Conservation (phyloP, 768 basidiomycete genomes). For the Pisolithus tinctorius region DNA sequence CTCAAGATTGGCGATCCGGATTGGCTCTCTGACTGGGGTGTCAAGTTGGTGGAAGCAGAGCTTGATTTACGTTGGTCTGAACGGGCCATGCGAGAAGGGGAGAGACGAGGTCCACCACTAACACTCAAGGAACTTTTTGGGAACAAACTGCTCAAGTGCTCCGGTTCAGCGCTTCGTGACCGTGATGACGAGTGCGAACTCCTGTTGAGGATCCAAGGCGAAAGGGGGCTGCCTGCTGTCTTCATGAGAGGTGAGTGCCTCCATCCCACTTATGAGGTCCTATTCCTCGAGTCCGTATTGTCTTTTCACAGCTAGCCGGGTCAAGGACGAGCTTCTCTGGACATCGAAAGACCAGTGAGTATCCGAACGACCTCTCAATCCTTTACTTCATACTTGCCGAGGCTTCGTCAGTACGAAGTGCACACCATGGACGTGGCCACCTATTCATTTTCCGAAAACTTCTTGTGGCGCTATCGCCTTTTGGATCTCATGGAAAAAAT, state of each 20-base stretch:
- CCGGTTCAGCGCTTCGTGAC: constrained; percentile 7
- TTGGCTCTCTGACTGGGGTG: constrained; percentile 47
- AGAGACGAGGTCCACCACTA: constrained; percentile 18
- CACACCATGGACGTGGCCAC: constrained; percentile 40
- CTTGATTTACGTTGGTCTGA: constrained; percentile 34
- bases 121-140: constrained; percentile 32
- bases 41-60: constrained; percentile 35
- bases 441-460: constrained; percentile 38
- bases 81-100: constrained; percentile 16
- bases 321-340: constrained; percentile 28
- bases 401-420: constrained; percentile 39
- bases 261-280: not conserved
- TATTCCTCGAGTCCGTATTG: not conserved
- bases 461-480: constrained; percentile 46
- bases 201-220: constrained; percentile 37
- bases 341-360: constrained; percentile 24
- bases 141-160: constrained; percentile 10
- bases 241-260: constrained; percentile 34
- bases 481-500: constrained; percentile 42
- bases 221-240: constrained; percentile 32
- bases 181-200: constrained; percentile 21
- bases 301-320: constrained; percentile 17
- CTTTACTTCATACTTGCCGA: constrained; percentile 13
- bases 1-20: constrained; percentile 38
- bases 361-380: not conserved